phyloP scores from a whole-genome alignment of 352 stramenopile genomes.

The Achlya hypogyna region DNA sequence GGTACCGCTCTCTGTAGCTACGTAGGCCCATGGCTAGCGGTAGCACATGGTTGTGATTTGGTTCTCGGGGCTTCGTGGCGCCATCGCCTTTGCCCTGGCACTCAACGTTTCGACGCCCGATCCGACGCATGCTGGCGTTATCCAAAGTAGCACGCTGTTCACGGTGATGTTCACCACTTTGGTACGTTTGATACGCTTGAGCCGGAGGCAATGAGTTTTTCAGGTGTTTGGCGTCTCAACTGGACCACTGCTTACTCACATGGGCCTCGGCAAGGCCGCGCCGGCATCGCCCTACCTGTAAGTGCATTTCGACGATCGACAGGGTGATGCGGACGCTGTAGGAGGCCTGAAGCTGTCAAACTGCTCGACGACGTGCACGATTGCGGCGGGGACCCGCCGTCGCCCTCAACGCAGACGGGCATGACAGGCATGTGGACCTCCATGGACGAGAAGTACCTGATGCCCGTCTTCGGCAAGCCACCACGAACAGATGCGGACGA shows the following conservation, averaged over 20 bases:
- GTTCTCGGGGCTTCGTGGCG: conserved; percentile 88
- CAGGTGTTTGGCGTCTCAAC: conserved; percentile 72
- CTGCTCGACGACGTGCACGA: conserved; percentile 34
- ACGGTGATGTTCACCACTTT: conserved; percentile 76
- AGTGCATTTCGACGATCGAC: background rate
- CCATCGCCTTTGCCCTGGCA: conserved; percentile 85
- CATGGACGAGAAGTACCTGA: conserved; percentile 63
- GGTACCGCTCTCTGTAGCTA: background rate
- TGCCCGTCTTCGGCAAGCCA: conserved; percentile 53
- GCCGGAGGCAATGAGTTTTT: background rate
- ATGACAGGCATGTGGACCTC: conserved; percentile 56
- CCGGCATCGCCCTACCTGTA: background rate
- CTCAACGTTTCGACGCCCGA: conserved; percentile 59
- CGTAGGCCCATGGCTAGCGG: background rate
- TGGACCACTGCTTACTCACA: conserved; percentile 50
- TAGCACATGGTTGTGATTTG: conserved; percentile 84
- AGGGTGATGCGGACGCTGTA: background rate
- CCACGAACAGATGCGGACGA: background rate
- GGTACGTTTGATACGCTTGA: conserved; percentile 24
- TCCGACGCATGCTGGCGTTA: conserved; percentile 46
- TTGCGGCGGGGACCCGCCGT: conserved; percentile 28
- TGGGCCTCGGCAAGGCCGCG: conserved; percentile 27
- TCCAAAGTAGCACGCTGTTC: conserved; percentile 70
- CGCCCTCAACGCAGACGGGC: conserved; percentile 31
- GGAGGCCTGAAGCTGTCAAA: conserved; percentile 17